A percentile compares a stretch with the other conserved stretches of the same genome.
Conservation (phyloP, 441 rosid genomes). For the Hura crepitans region DNA sequence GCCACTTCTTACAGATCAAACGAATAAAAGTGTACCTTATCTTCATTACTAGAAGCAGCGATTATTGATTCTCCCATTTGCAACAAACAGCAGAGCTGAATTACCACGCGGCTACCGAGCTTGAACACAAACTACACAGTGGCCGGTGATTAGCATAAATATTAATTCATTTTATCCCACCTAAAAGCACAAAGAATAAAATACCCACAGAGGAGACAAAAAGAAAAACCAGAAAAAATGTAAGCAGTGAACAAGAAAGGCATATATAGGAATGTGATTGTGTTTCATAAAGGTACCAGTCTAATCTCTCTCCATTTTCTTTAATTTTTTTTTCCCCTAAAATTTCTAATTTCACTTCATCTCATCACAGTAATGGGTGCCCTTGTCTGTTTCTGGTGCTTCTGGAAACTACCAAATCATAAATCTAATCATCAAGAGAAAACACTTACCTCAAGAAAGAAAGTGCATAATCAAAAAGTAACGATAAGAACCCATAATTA, state of each 20-base stretch:
- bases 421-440: conserved; percentile 33
- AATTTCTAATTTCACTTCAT: conserved; percentile 17
- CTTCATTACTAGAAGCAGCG: conserved; percentile 42
- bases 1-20: conserved; percentile 27
- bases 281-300: conserved; percentile 26
- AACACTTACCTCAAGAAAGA: conserved; percentile 11
- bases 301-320: not conserved
- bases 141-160: conserved; percentile 25
- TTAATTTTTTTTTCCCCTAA: conserved; percentile 4
- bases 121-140: conserved; percentile 19
- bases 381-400: conserved; percentile 44
- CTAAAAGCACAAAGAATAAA: conserved; percentile 23
- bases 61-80: conserved; percentile 53
- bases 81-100: conserved; percentile 28
- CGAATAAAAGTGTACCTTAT: conserved; percentile 51
- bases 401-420: conserved; percentile 32
- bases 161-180: conserved; percentile 28
- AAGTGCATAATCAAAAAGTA: conserved; percentile 8
- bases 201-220: conserved; percentile 35
- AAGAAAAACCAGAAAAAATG: conserved; percentile 20
- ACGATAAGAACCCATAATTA: conserved; percentile 28
- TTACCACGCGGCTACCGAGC: conserved; percentile 27
- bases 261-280: conserved; percentile 30
- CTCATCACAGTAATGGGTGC: conserved; percentile 22
- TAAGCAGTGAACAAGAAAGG: conserved; percentile 27